Percentiles rank a stretch among this genome's conserved stretches.
phyloP scores from a whole-genome alignment of 140 eudicot species.

The Ambrosia hybrid region DNA sequence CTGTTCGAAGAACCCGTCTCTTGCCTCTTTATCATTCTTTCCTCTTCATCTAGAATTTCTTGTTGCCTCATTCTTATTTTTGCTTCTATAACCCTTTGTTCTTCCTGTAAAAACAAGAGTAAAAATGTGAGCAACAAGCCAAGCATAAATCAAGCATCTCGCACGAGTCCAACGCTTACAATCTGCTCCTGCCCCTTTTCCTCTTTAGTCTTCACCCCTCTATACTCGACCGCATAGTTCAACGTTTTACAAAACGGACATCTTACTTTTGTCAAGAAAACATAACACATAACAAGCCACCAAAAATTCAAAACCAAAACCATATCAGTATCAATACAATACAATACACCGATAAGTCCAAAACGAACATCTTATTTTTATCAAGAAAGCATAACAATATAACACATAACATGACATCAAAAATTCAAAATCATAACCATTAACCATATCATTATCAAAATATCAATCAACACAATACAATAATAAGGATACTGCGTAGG shows the following conservation, averaged over 20 bases:
- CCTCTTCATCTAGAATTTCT: conserved; percentile 83
- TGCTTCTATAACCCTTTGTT: conserved; percentile 46
- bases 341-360: too few species aligned
- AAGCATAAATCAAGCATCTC: background rate
- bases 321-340: too few species aligned
- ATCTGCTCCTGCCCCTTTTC: conserved; percentile 92
- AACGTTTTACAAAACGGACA: conserved; percentile 96
- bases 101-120: background rate
- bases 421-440: background rate
- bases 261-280: conserved; percentile 34
- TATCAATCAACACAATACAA: background rate
- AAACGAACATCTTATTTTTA: too few species aligned
- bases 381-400: conserved; percentile 33
- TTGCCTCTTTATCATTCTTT: conserved; percentile 51
- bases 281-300: too few species aligned
- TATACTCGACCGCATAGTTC: conserved; percentile 96
- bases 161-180: conserved; percentile 43
- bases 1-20: conserved; percentile 51
- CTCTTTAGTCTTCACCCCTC: conserved; percentile 94
- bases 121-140: background rate
- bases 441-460: background rate
- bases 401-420: background rate
- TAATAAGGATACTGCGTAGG: conserved; percentile 92
- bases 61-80: conserved; percentile 97
- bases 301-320: too few species aligned